Evolutionary conservation across 495 filamentous ascomycete species (phyloP).

Genomic region (Talaromyces thailandensis): DNA sequence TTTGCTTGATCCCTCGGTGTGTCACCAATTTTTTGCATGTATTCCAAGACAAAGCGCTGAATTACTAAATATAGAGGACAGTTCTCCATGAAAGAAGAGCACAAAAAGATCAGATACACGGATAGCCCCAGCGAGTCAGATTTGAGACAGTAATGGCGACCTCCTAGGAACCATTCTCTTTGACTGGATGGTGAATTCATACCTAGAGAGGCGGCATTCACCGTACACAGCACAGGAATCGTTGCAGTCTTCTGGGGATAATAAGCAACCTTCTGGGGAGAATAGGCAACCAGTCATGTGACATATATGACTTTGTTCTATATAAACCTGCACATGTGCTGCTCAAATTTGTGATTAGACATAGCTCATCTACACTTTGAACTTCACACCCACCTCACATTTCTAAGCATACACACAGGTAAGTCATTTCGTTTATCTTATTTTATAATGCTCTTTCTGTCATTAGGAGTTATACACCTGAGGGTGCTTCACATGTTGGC

Average conservation of each 20-base stretch:
- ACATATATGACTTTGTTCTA: not conserved
- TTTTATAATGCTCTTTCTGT: not conserved
- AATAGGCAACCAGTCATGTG: not conserved
- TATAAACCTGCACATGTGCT: not conserved
- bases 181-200: not conserved
- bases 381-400: not conserved
- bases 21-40: not conserved
- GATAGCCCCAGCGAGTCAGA: not conserved
- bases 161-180: not conserved
- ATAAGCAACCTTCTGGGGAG: not conserved
- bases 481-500: not conserved
- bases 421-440: not conserved
- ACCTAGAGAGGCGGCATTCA: not conserved
- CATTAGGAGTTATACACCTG: not conserved
- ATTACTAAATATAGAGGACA: not conserved
- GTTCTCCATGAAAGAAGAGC: not conserved
- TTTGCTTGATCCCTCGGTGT: not conserved
- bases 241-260: not conserved
- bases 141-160: not conserved
- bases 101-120: not conserved
- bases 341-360: not conserved
- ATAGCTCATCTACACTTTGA: not conserved
- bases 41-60: not conserved
- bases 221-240: not conserved
- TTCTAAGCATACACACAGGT: not conserved